Base-by-base conservation (phyloP, 192 early-diverging fungal genomes). In the Backusella sp. region DNA sequence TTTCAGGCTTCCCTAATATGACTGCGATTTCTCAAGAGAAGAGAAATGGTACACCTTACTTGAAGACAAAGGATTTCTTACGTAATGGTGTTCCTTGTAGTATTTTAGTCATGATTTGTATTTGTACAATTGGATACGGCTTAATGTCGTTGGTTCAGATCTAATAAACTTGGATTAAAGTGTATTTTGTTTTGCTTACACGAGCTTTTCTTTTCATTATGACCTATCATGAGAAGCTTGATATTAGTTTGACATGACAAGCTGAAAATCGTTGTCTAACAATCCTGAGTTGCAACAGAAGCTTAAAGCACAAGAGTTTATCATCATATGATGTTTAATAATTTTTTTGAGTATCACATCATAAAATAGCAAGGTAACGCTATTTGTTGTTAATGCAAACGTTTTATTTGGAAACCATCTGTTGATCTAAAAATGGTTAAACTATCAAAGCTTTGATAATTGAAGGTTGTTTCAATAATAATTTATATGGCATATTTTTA, bases 1-100 rank as follows among this genome's bases (percentile, higher is more conserved):
- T 98, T 11, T 96, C 94, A 0, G 95, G 95, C 0, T 98, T 97
- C 84, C 97, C 97, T 3, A 98, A 98, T 75, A 97, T 98, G 96
- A 97, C 96, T 75, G 96, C 97, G 35, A 96, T 98, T 59, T 91
- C 93, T 77, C 88, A 95, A 80, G 96, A 97, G 79, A 94, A 97
- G 71, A 88, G 91, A 3, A 86, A 93, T 73, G 97, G 97, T 19
- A 85, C 86, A 32, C 92, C 92, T 36, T 98, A 95, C 81, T 77
- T 98, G 74, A 82, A 79, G 30, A 95, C 95, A 3, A 76, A 78
- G 21, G 97, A 98, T 80, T 98, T 98, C 78, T 78, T 97, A 65
- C 87, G 87, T 77, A 91, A 91, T 1, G 97, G 97, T 23, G 78
- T 97, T 26, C 93, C 94, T 0, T 83, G 86, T 23, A 93, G 91